Evolutionary conservation across 805 yeast species (phyloP).

Genomic region (Yamadazyma kitorensis): DNA sequence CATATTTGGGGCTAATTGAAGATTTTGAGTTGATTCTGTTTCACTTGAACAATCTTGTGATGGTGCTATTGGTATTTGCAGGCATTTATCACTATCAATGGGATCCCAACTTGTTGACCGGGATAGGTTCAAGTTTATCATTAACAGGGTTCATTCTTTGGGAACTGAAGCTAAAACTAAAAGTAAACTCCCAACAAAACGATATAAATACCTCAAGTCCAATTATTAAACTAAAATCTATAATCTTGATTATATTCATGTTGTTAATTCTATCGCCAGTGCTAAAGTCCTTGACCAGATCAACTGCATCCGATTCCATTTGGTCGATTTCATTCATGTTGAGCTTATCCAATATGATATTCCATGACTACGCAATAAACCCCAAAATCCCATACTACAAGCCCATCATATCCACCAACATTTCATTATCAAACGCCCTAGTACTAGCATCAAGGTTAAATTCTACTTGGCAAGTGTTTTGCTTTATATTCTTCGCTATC

Average conservation of each 20-base stretch:
- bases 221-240: constrained; percentile 50
- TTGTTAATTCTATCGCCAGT: constrained; percentile 85
- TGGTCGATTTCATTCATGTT: constrained; percentile 90
- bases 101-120: constrained; percentile 47
- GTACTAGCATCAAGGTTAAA: constrained; percentile 85
- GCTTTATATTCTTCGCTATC: constrained; percentile 73
- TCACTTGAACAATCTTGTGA: constrained; percentile 61
- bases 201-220: constrained; percentile 5
- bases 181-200: constrained; percentile 8
- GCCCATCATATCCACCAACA: constrained; percentile 73
- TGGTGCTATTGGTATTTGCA: constrained; percentile 66
- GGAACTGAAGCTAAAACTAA: constrained; percentile 12
- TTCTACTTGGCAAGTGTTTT: constrained; percentile 74
- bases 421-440: constrained; percentile 81
- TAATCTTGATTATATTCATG: constrained; percentile 64
- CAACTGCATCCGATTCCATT: constrained; percentile 90
- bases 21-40: constrained; percentile 68
- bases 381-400: constrained; percentile 24
- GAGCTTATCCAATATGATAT: constrained; percentile 61
- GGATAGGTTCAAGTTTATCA: constrained; percentile 21
- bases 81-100: constrained; percentile 52
- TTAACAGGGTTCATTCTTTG: constrained; percentile 33
- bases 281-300: constrained; percentile 78
- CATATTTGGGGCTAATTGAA: constrained; percentile 59
- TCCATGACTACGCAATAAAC: constrained; percentile 65